Evolutionary conservation across 2,329 filamentous ascomycete species (phyloP), one percentile per base, ranked within the genome.

Genomic region (Domatiomyces catenatus): DNA sequence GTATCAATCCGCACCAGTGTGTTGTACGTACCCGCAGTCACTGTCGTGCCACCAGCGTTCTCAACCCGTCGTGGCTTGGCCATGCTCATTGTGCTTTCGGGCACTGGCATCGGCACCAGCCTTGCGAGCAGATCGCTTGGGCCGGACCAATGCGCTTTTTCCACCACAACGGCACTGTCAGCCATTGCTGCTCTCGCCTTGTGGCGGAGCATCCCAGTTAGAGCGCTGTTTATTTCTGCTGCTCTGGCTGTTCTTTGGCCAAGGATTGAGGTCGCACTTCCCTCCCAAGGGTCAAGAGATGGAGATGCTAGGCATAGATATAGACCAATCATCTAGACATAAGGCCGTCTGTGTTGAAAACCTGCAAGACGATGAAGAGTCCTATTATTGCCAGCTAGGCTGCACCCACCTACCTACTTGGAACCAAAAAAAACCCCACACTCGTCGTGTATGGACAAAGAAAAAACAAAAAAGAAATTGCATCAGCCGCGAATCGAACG

Each of bases 41-140:
- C 67, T 1, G 75, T 81, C 42, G 67, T 74, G 0, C 73, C 79
- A 2, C 78, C 81, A 54, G 83, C 79, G 77, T 83, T 83, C 56
- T 71, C 71, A 3, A 73, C 71, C 1, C 69, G 69, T 15, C 67
- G 79, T 1, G 74, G 73, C 48, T 69, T 83, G 3, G 79, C 79
- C 6, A 80, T 78, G 58, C 78, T 77, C 0, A 72, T 82, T 48
- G 70, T 73, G 1, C 72, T 77, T 1, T 71, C 75, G 1, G 79
- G 77, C 0, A 74, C 72, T 22, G 79, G 79, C 0, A 54, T 81
- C 0, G 79, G 64, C 67, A 3, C 64, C 65, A 1, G 59, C 61
- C 0, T 57, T 66, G 19, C 59, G 61, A 19, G 56, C 67, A 2
- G 69, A 71, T 52, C 59, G 62, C 3, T 56, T 65, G 8, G 69